Conservation (phyloP, 208 protist genomes). For the Phytomonas sp. region DNA sequence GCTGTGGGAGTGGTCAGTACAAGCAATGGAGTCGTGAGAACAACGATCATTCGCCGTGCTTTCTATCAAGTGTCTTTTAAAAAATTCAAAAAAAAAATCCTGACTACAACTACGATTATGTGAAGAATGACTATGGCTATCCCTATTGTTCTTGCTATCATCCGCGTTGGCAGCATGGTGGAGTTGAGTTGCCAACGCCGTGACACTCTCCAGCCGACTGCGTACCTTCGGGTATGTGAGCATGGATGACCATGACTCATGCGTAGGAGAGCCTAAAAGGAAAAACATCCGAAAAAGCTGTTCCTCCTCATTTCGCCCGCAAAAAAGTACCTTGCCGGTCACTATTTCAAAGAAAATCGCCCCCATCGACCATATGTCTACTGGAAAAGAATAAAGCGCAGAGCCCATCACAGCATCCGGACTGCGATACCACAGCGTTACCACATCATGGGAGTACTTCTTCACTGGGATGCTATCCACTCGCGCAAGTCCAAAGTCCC, state of each 20-base stretch:
- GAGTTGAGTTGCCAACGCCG: slow-evolving; percentile 10
- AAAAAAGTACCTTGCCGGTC: slow-evolving; percentile 77
- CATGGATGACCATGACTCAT: slow-evolving; percentile 91
- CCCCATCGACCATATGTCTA: slow-evolving; percentile 92
- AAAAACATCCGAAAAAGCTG: slow-evolving; percentile 86
- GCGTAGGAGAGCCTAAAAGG: slow-evolving; percentile 90
- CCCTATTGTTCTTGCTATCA: slow-evolving; percentile 2
- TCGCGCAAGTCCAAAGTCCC: slow-evolving; percentile 85
- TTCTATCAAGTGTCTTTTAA: neutral
- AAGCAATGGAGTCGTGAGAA: neutral
- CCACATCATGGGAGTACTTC: slow-evolving; percentile 89
- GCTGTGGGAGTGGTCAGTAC: neutral
- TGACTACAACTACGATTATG: neutral
- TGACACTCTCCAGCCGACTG: slow-evolving; percentile 26
- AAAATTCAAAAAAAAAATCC: neutral
- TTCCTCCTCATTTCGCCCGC: slow-evolving; percentile 81
- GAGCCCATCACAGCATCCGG: slow-evolving; percentile 90
- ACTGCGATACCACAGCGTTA: slow-evolving; percentile 93
- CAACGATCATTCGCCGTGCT: neutral
- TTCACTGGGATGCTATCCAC: slow-evolving; percentile 88
- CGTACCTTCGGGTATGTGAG: slow-evolving; percentile 41
- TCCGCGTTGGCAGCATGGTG: neutral
- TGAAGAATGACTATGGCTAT: neutral
- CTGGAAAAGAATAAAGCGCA: slow-evolving; percentile 65
- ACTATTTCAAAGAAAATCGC: slow-evolving; percentile 93